Evolutionary conservation across 1,284 basidiomycete genomes (phyloP), one percentile per base, ranked within the genome.

Genomic region (Moesziomyces globuligerus): DNA sequence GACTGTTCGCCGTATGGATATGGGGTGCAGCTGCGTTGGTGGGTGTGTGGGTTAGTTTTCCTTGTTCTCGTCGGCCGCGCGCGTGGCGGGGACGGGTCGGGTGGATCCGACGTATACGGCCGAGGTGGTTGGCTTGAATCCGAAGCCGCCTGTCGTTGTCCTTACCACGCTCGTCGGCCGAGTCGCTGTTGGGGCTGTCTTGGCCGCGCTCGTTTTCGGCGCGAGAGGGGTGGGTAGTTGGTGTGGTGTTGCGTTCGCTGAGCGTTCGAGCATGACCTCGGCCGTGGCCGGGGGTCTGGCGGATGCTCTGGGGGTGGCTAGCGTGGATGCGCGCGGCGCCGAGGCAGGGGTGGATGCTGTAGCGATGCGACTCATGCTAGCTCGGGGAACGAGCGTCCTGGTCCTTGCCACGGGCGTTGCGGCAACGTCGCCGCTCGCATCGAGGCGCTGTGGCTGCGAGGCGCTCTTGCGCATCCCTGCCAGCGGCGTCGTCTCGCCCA

Each of bases 41-140:
- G 11, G 11, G 25, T 40, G n/a, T 39, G 10, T 7, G 11, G 13
- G 17, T 15, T 25, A 59, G 21, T 66, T 66, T 40, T 66, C 62
- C 40, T 66, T 66, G 17, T 66, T 56, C 21, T 57, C 49, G 21
- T 38, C 40, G 17, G 39, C 54, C 47, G 47, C 38, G 32, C 47
- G 21, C 28, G 26, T 44, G 18, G 47, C 6, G 4, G 21, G 23
- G 13, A 15, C 29, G 3, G 28, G 2, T 21, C 36, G 29, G 11
- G 41, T 26, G 0, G 61, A 15, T 8, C 55, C 62, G 5, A 59
- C 40, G 13, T 46, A 65, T 2, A 66, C 51, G 34, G 62, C 55
- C 39, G 51, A 66, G 1, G 51, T 58, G 36, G 55, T 50, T 26
- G 62, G 55, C 25, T 66, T 66, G 48, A 66, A 66, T 4, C 62